Conservation (phyloP, 2,329 filamentous ascomycete genomes). For the Ilyonectria robusta region DNA sequence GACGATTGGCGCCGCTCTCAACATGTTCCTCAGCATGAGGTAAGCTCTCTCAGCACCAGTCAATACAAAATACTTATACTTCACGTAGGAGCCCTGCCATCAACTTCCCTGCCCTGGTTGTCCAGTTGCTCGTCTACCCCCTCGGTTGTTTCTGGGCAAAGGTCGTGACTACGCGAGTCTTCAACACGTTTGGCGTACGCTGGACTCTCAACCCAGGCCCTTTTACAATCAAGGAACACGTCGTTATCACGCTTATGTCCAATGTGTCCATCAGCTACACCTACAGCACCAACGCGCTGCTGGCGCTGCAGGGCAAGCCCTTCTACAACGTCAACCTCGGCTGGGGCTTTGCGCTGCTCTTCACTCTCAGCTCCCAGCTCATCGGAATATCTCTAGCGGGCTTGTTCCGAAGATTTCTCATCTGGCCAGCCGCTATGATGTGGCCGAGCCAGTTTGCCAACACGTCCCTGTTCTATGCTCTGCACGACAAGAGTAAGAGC, state of each 20-base stretch:
- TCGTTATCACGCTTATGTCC: conserved; percentile 68
- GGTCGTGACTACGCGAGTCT: conserved; percentile 57
- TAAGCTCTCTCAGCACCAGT: conserved; percentile 38
- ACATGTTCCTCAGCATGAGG: conserved; percentile 63
- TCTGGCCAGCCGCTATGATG: conserved; percentile 73
- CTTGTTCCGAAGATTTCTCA: conserved; percentile 68
- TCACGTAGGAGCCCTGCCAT: conserved; percentile 49
- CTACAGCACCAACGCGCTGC: conserved; percentile 59
- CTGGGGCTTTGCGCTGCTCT: conserved; percentile 70
- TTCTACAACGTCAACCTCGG: conserved; percentile 64
- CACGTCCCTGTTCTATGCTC: conserved; percentile 62
- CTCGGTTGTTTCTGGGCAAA: conserved; percentile 61
- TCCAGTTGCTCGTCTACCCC: conserved; percentile 59
- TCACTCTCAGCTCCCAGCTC: conserved; percentile 71
- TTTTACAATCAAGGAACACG: conserved; percentile 69
- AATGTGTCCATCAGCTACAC: conserved; percentile 65
- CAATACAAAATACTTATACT: background rate
- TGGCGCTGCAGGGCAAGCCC: conserved; percentile 59
- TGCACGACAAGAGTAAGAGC: conserved; percentile 58
- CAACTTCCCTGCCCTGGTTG: conserved; percentile 56
- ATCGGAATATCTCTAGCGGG: conserved; percentile 74
- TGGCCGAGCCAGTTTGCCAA: conserved; percentile 68
- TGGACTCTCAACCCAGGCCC: conserved; percentile 64
- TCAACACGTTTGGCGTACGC: conserved; percentile 57
- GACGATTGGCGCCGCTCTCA: conserved; percentile 61